phyloP scores from a whole-genome alignment of 805 yeast genomes.

The Saccharomyces paradoxus region DNA sequence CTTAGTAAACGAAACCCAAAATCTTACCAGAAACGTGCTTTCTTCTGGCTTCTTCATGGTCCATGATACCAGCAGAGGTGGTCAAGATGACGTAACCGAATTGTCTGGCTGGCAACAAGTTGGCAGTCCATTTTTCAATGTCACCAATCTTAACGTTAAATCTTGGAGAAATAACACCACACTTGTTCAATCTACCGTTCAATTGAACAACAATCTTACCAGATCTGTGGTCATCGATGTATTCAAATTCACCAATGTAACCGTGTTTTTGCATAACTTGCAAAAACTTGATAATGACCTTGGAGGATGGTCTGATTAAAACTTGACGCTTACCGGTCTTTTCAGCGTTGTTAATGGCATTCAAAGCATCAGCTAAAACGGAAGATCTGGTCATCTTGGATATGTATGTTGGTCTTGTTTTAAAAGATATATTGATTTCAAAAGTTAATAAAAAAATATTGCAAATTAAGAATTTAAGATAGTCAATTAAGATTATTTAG shows the following conservation, averaged over 20 bases:
- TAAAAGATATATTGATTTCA: background rate
- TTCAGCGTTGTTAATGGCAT: conserved; percentile 98
- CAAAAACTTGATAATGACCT: conserved; percentile 94
- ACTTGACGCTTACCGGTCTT: conserved; percentile 99
- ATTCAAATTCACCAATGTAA: conserved; percentile 97
- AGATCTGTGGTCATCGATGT: conserved; percentile 97
- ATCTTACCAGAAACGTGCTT: conserved; percentile 99
- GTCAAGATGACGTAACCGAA: conserved; percentile 96
- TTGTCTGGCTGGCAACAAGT: conserved; percentile 98
- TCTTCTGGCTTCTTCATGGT: conserved; percentile 99
- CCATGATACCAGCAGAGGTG: conserved; percentile 99
- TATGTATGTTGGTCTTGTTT: conserved; percentile 4
- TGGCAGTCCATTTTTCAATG: conserved; percentile 97
- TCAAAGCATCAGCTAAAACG: conserved; percentile 96
- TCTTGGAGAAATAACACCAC: conserved; percentile 98
- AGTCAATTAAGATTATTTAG: background rate
- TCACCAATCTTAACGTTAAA: conserved; percentile 93
- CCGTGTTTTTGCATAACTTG: conserved; percentile 97
- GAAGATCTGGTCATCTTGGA: conserved; percentile 90
- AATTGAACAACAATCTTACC: conserved; percentile 95
- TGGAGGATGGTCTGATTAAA: conserved; percentile 94
- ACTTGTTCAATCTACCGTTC: conserved; percentile 97
- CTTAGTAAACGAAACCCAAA: conserved; percentile 93
- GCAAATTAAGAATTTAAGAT: background rate
- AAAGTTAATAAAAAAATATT: background rate